Percentiles rank a stretch among this genome's conserved stretches.
These are phyloP conservation scores for Monilinia fructicola DNA, from an alignment of 2,329 filamentous ascomycete species.

Conservation along the genomic window DNA sequence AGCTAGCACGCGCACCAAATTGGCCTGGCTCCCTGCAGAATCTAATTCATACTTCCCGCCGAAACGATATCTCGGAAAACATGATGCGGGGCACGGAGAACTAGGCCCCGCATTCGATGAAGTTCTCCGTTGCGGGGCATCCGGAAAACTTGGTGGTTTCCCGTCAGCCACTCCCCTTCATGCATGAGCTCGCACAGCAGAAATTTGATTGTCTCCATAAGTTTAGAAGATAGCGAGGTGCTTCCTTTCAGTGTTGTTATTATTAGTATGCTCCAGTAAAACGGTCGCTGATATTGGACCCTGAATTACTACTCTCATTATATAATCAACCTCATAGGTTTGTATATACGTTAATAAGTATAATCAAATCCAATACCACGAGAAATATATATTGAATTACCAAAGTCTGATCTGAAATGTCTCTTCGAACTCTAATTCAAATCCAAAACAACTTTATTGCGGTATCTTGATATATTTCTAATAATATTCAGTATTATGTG, in stretches of 20 bases:
- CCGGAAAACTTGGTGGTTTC: neutral
- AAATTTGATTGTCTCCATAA: neutral
- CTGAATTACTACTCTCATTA: too few species aligned
- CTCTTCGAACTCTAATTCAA: too few species aligned
- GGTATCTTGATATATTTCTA: too few species aligned
- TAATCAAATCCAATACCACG: too few species aligned
- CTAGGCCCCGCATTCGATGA: neutral
- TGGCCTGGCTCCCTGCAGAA: neutral
- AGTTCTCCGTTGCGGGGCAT: neutral
- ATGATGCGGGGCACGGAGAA: conserved; percentile 9
- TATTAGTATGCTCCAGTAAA: too few species aligned
- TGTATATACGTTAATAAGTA: too few species aligned
- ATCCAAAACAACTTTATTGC: too few species aligned
- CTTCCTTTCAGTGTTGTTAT: neutral
- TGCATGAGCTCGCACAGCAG: neutral
- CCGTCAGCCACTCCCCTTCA: neutral
- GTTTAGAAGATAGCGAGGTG: neutral
- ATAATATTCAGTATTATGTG: too few species aligned
- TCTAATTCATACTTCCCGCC: neutral
- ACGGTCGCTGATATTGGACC: too few species aligned
- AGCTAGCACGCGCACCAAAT: neutral
- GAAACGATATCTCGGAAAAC: neutral
- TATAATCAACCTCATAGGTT: too few species aligned
- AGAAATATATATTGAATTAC: too few species aligned
- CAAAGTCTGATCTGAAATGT: too few species aligned